Evolutionary conservation across 805 yeast species (phyloP).

Genomic region (Ogataea thermomethanolica): DNA sequence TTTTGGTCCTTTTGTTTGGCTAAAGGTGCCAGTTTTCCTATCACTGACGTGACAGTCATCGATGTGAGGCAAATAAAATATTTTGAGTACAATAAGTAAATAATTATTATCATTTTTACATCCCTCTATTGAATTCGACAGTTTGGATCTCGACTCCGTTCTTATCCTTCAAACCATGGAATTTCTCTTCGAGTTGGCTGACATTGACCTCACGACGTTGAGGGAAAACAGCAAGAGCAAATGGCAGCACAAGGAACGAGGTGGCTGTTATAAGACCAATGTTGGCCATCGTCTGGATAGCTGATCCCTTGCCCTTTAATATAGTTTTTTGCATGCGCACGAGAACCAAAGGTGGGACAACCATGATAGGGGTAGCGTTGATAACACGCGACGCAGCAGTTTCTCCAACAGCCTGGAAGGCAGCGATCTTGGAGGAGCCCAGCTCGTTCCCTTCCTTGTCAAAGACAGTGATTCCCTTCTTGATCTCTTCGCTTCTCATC

Average conservation of each 20-base stretch:
- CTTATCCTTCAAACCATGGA: slow-evolving; percentile 57
- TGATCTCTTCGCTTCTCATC: slow-evolving; percentile 94
- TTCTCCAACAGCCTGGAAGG: slow-evolving; percentile 90
- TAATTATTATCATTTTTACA: slow-evolving; percentile 39
- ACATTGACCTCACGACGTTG: slow-evolving; percentile 69
- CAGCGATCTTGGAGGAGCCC: slow-evolving; percentile 82
- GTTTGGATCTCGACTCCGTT: slow-evolving; percentile 53
- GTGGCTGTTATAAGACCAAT: slow-evolving; percentile 83
- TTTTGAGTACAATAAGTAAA: neutral
- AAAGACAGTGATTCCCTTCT: slow-evolving; percentile 73
- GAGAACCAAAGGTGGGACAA: slow-evolving; percentile 82
- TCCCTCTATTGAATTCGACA: slow-evolving; percentile 92
- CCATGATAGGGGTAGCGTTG: slow-evolving; percentile 98
- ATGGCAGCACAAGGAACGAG: slow-evolving; percentile 84
- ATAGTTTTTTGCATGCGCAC: slow-evolving; percentile 71
- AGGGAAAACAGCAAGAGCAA: slow-evolving; percentile 95
- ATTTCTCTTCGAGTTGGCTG: slow-evolving; percentile 57
- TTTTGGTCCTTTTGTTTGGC: slow-evolving; percentile 42
- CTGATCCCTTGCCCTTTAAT: slow-evolving; percentile 63
- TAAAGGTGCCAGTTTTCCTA: slow-evolving; percentile 42
- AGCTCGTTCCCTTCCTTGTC: slow-evolving; percentile 60
- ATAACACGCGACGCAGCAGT: slow-evolving; percentile 94
- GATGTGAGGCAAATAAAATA: neutral
- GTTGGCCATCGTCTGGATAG: slow-evolving; percentile 67
- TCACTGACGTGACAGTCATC: slow-evolving; percentile 13